Evolutionary conservation across 1,284 basidiomycete species (phyloP).

Genomic region (Sporisorium scitamineum): DNA sequence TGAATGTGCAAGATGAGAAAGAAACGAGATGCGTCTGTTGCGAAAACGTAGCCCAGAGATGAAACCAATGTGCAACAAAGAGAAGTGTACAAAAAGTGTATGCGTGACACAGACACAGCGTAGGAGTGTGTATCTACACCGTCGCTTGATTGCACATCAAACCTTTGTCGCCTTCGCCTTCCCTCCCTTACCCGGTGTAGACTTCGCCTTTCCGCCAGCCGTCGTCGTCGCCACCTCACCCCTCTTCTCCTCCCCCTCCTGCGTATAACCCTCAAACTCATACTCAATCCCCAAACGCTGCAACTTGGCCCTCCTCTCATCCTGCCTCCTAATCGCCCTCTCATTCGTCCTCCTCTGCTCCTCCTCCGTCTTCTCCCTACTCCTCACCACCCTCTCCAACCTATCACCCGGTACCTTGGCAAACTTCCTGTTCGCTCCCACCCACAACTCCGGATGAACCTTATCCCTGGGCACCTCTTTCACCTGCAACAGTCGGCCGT

Average conservation of each 20-base stretch:
- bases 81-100: background rate
- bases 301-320: conserved; percentile 82
- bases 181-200: conserved; percentile 8
- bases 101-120: too few species aligned
- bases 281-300: conserved; percentile 88
- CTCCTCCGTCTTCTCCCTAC: conserved; percentile 80
- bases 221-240: conserved; percentile 1
- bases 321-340: conserved; percentile 82
- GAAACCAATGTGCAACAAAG: background rate
- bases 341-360: conserved; percentile 78
- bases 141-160: too few species aligned
- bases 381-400: conserved; percentile 78
- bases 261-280: conserved; percentile 77
- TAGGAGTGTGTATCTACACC: too few species aligned
- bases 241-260: conserved; percentile 17
- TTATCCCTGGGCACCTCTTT: conserved; percentile 80
- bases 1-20: background rate
- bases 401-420: conserved; percentile 80
- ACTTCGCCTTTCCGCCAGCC: background rate
- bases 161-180: conserved; percentile 28
- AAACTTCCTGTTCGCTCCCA: conserved; percentile 95
- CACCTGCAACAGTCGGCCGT: conserved; percentile 92
- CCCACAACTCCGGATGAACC: conserved; percentile 92
- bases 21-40: background rate
- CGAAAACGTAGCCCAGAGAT: background rate